Evolutionary conservation across 2,329 filamentous ascomycete species (phyloP), one percentile per base, ranked within the genome.

Genomic region (Sclerotiophoma versabilis): DNA sequence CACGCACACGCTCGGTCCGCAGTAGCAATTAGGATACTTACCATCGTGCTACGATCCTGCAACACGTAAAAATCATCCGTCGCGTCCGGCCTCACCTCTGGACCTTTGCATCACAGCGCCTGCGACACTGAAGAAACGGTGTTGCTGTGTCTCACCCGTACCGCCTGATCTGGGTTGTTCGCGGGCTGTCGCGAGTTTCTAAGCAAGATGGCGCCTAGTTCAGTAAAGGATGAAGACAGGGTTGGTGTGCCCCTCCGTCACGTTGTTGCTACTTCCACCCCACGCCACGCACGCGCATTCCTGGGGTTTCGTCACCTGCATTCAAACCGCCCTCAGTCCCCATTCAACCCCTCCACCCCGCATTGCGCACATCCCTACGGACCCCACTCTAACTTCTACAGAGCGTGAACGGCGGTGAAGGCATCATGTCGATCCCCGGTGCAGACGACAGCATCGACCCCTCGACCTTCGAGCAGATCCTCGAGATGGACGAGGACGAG

Each of bases 401-500:
- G 68, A 66, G 38, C 62, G 46, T 50, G 25, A 57, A 57, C 54
- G 62, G 59, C 57, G 71, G 54, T 46, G 65, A 62, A 33, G 66
- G 66, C 69, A 74, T 74, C 63, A 75, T 75, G 72, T 63, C 61
- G 27, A 72, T 86, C 68, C 80, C 82, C 55, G 85, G 90, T 56
- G 85, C 92, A 62, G 87, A 86, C 55, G 90, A 95, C 62, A 83
- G 83, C 72, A 87, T 99, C 76, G 93, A 98, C 75, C 79, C 81
- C 57, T 74, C 77, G 49, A 96, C 92, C 51, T 99, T 99, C 69
- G 87, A 88, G 68, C 95, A 98, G 81, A 98, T 99, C 74, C 85
- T 98, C 59, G 95, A 98, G 77, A 97, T 99, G 93, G 95, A 99
- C 75, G 95, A 98, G 61, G 90, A 91, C 61, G 89, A 91, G 63